Base-by-base conservation (phyloP, 2,329 filamentous ascomycete species). In the Clarireedia hainanense region DNA sequence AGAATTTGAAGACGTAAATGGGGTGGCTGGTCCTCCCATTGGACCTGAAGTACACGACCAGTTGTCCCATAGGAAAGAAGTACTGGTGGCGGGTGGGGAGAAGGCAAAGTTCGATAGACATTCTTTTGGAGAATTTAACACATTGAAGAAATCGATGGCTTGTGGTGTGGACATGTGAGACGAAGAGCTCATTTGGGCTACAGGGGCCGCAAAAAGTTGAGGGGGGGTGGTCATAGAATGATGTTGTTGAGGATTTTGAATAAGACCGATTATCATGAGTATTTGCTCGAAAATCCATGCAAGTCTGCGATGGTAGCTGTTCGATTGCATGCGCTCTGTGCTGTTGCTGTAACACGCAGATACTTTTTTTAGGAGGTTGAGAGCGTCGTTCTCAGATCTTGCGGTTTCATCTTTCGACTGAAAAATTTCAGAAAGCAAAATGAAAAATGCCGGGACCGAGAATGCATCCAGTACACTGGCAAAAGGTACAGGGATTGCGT, bases 231-330 rank as follows among this genome's bases (percentile, higher is more conserved):
- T 3, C 2, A 20, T 40, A 20, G 47, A 10, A 17, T 39, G 30
- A 9, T 20, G 27, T 23, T 50, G 34, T 17, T 39, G 30, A 4
- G 34, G 34, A 26, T 50, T 7, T 6, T 26, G 34, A 3, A 50
- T 17, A 12, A 40, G 14, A 39, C 27, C 14, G 3, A 50, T 15
- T 50, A 40, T 37, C 9, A 24, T 39, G 7, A 50, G 53, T 6
- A 55, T 20, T 34, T 50, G 47, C 6, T 55, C 17, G 17, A 55
- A 55, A n/a, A 24, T 26, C 53, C 34, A 55, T 12, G 53, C 36
- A 4, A 55, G n/a, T 5, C 43, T 55, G 37, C 47, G 47, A 50
- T 55, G 53, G 47, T 55, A 55, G 39, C 53, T 55, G 17, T 50
- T 50, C n/a, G 24, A 45, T 37, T 55, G 46, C 53, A 50, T 55